Conservation (phyloP, 1,284 basidiomycete species). For the Volvariella volvacea region DNA sequence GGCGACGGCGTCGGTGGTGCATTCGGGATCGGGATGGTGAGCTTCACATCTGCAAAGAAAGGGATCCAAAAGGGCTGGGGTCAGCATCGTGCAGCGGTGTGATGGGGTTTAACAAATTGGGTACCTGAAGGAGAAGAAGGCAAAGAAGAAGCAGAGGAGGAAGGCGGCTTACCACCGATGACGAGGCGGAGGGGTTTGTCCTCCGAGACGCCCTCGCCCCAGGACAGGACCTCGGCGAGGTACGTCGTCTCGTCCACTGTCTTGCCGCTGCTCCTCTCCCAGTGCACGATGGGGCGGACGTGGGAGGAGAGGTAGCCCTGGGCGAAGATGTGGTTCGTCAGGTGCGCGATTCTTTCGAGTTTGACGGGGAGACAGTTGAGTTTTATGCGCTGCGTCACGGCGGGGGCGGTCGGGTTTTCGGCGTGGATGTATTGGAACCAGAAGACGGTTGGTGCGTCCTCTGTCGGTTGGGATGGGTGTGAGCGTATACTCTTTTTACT, state of each 20-base stretch:
- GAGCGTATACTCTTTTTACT: no score
- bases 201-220: constrained; percentile 30
- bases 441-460: constrained; percentile 28
- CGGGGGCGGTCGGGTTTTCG: constrained; percentile 20
- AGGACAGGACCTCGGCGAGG: constrained; percentile 25
- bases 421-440: constrained; percentile 39
- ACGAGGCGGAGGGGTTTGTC: constrained; percentile 29
- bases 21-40: no score
- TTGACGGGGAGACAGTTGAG: constrained; percentile 20
- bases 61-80: no score
- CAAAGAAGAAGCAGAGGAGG: neutral
- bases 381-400: constrained; percentile 34
- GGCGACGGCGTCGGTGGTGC: no score
- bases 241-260: constrained; percentile 27
- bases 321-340: constrained; percentile 39
- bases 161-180: constrained; percentile 26
- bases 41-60: no score
- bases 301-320: constrained; percentile 30
- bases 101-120: neutral
- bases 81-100: neutral
- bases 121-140: neutral
- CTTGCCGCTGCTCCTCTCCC: constrained; percentile 30
- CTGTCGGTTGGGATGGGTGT: constrained; percentile 16
- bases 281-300: constrained; percentile 30
- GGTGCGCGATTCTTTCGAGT: constrained; percentile 30